Evolutionary conservation across 2,329 filamentous ascomycete species (phyloP).

Genomic region (Ceratocystis smalleyi): DNA sequence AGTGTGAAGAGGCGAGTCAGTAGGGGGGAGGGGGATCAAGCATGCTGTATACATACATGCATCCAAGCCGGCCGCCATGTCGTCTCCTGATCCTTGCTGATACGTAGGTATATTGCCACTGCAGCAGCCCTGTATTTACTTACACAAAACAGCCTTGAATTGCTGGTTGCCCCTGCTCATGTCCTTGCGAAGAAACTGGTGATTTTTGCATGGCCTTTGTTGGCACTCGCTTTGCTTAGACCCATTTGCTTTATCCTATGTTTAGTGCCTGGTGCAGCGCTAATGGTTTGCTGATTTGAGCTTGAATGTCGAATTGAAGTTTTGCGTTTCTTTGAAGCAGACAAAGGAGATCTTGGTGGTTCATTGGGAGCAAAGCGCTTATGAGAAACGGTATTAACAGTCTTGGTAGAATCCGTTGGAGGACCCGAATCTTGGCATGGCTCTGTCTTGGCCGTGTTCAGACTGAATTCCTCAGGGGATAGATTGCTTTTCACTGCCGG

Average conservation of each 20-base stretch:
- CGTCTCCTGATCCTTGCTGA: background rate
- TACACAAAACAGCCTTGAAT: background rate
- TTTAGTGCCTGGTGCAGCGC: background rate
- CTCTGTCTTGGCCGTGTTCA: constrained; percentile 17
- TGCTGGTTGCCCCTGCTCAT: background rate
- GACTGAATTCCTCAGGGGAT: constrained; percentile 10
- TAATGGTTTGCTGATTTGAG: background rate
- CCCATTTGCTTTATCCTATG: background rate
- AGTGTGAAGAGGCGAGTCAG: background rate
- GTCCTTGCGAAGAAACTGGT: constrained; percentile 11
- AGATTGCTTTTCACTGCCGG: background rate
- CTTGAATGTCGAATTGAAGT: background rate
- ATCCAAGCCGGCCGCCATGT: background rate
- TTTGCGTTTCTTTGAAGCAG: background rate
- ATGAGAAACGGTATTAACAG: background rate
- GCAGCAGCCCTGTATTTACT: background rate
- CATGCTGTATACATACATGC: background rate
- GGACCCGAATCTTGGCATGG: background rate
- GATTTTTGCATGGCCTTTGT: constrained; percentile 10
- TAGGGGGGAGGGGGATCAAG: background rate
- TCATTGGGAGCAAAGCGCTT: background rate
- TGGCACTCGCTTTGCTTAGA: background rate
- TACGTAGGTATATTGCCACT: background rate
- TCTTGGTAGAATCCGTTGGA: background rate
- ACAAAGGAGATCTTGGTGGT: background rate